phyloP scores from a whole-genome alignment of 306 rosid species.

The Astragalus membranaceus region DNA sequence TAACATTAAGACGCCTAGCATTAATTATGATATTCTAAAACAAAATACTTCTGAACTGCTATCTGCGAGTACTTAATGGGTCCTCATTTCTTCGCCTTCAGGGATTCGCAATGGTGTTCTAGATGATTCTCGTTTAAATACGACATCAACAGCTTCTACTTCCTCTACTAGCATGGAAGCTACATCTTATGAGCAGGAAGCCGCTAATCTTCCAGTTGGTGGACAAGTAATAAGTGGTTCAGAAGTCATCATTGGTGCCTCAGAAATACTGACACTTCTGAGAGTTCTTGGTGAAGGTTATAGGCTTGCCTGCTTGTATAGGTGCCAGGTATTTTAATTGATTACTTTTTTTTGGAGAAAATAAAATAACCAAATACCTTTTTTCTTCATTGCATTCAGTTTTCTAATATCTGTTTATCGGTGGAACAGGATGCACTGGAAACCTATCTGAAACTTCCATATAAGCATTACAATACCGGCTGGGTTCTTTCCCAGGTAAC shows the following conservation, averaged over 20 bases:
- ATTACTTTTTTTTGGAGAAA: conserved; percentile 9
- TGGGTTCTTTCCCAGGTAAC: conserved; percentile 98
- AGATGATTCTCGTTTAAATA: conserved; percentile 67
- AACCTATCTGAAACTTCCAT: conserved; percentile 73
- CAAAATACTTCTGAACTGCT: conserved; percentile 2
- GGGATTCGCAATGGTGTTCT: conserved; percentile 64
- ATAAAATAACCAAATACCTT: conserved; percentile 6
- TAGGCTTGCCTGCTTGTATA: conserved; percentile 81
- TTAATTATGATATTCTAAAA: background rate
- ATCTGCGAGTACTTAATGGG: background rate
- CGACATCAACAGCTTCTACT: conserved; percentile 41
- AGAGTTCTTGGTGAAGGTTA: conserved; percentile 86
- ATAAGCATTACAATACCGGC: conserved; percentile 88
- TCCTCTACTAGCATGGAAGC: conserved; percentile 47
- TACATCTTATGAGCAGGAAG: conserved; percentile 62
- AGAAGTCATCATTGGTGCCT: conserved; percentile 49
- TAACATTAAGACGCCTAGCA: background rate
- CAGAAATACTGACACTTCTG: conserved; percentile 74
- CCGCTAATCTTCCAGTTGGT: conserved; percentile 31
- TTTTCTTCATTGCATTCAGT: conserved; percentile 14
- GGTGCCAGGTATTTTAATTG: conserved; percentile 69
- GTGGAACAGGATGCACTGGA: conserved; percentile 83
- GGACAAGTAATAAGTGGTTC: conserved; percentile 52
- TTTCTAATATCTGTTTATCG: conserved; percentile 20
- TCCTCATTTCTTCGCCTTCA: conserved; percentile 22